phyloP scores from a whole-genome alignment of 2,329 filamentous ascomycete species.

The Hymenoscyphus fraxineus region DNA sequence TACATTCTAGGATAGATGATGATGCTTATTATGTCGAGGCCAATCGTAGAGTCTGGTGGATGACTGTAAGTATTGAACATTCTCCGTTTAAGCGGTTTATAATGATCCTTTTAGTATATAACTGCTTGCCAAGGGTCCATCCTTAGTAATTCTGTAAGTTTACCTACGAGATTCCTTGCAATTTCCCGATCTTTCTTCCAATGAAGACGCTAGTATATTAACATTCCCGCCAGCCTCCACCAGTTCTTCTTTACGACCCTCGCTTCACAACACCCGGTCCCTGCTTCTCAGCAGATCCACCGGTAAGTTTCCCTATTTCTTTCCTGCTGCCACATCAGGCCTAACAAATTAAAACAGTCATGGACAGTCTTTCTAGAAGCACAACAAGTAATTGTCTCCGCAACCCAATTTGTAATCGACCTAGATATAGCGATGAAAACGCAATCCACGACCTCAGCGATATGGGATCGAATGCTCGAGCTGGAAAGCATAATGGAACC shows the following conservation, averaged over 20 bases:
- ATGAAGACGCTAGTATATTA: background rate
- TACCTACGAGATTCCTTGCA: background rate
- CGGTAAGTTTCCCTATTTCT: conserved; percentile 28
- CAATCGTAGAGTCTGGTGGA: conserved; percentile 49
- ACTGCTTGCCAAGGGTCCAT: conserved; percentile 43
- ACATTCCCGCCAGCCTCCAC: conserved; percentile 27
- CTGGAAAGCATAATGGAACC: conserved; percentile 28
- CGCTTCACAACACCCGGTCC: conserved; percentile 45
- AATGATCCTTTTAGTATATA: conserved; percentile 39
- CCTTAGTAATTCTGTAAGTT: conserved; percentile 12
- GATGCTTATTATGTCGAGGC: conserved; percentile 44
- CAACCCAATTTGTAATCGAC: conserved; percentile 47
- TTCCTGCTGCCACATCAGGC: background rate
- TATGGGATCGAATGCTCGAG: conserved; percentile 35
- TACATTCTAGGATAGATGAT: conserved; percentile 40
- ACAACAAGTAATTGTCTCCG: conserved; percentile 45
- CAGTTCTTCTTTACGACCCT: conserved; percentile 42
- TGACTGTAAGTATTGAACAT: conserved; percentile 40
- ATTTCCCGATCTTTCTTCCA: background rate
- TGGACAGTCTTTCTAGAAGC: conserved; percentile 43
- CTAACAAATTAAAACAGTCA: conserved; percentile 29
- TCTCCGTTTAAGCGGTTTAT: background rate
- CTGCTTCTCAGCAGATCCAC: conserved; percentile 40
- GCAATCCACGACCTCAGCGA: conserved; percentile 38
- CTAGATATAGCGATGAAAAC: conserved; percentile 42